Conservation (phyloP, 441 rosid species). For the Metrosideros polymorpha region DNA sequence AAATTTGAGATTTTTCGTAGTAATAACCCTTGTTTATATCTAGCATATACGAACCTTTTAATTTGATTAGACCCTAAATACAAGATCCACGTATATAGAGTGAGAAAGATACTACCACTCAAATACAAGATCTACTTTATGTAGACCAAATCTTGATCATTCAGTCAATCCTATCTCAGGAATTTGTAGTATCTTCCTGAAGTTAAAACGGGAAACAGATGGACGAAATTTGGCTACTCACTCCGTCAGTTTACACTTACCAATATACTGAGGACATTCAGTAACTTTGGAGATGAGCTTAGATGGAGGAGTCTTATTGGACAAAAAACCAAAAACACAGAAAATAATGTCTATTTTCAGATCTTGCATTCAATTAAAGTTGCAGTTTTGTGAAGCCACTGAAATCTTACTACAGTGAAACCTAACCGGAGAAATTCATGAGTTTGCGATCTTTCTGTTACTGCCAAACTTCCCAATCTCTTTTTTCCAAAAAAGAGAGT, state of each 20-base stretch:
- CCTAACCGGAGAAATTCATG: background rate
- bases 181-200: background rate
- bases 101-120: background rate
- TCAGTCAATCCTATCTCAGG: background rate
- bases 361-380: background rate
- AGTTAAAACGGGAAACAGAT: rapidly evolving
- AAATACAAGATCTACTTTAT: background rate
- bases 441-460: background rate
- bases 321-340: background rate
- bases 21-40: no score
- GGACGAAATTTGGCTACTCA: background rate
- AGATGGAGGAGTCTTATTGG: background rate
- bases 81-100: background rate
- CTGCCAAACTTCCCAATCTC: background rate
- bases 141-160: background rate
- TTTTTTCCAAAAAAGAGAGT: background rate
- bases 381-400: background rate
- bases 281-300: background rate
- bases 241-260: background rate
- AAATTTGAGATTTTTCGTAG: no score
- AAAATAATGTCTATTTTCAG: background rate
- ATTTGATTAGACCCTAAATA: no score
- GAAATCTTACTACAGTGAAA: background rate
- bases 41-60: no score
- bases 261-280: background rate